Evolutionary conservation across 192 early-diverging fungal species (phyloP), one percentile per base, ranked within the genome.

Genomic region (Powellomyces hirtus): DNA sequence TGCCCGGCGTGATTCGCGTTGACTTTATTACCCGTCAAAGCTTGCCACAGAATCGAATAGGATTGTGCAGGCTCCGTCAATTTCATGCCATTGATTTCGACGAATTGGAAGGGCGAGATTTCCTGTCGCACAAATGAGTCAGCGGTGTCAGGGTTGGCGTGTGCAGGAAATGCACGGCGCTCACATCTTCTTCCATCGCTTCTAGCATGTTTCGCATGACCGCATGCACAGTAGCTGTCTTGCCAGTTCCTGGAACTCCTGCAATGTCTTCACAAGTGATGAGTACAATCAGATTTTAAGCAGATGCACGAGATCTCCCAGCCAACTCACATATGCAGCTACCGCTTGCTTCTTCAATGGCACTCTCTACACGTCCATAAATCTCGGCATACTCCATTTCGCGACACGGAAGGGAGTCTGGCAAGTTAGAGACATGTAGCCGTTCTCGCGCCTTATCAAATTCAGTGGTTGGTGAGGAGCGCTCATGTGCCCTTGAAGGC

Each of bases 81-180:
- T 72, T 95, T 94, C 95, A 99, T 96, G 1, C 93, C 95, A 72
- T 99, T 99, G 30, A 99, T 92, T 75, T 99, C 94, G 33, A 95
- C 88, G 80, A 90, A 97, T 63, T 92, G 78, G 59, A 98, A 99
- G 1, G 81, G 79, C 0, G 52, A 16, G 14, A 72, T 37, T 22
- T 51, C 52, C 37, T 67, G 60, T 20, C 75, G 65, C 1, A n/a
- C n/a, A n/a, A n/a, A n/a, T 18, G 34, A 68, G 37, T 22, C n/a
- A 69, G n/a, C 30, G 26, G 20, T 33, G 59, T 46, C 7, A 31
- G 68, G 4, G n/a, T n/a, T n/a, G n/a, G n/a, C n/a, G n/a, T n/a
- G n/a, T n/a, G n/a, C n/a, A n/a, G 29, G n/a, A 18, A 8, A 18
- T 42, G 40, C 10, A 8, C 40, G 40, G 40, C 24, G 16, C 68